A percentile compares a stretch with the other conserved stretches of the same genome.
Conservation (phyloP, 192 early-diverging fungal species). For the Haplosporangium gracile region DNA sequence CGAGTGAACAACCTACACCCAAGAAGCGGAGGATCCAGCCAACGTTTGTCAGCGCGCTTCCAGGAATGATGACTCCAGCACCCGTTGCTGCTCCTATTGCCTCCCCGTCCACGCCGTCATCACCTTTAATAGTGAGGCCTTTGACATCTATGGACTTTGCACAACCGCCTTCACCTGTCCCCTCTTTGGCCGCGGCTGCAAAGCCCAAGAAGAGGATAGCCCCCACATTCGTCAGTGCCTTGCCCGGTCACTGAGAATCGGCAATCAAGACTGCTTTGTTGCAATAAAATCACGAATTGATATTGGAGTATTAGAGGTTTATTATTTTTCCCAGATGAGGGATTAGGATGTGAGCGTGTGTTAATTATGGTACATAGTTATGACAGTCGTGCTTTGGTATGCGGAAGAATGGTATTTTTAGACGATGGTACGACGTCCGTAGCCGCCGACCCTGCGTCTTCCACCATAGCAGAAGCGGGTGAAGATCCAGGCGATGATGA, state of each 20-base stretch:
- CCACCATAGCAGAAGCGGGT: slow-evolving; percentile 22
- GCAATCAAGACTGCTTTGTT: neutral
- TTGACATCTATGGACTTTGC: slow-evolving; percentile 2
- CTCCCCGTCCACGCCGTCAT: neutral
- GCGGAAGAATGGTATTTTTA: neutral
- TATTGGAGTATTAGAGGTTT: neutral
- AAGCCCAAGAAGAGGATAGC: slow-evolving; percentile 51
- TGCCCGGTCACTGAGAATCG: slow-evolving; percentile 25
- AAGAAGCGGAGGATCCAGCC: slow-evolving; percentile 48
- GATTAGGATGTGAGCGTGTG: neutral
- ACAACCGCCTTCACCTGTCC: neutral
- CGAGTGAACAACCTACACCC: slow-evolving; percentile 23
- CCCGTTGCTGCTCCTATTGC: neutral
- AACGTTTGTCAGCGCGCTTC: slow-evolving; percentile 34
- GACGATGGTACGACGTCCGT: neutral
- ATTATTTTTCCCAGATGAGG: neutral
- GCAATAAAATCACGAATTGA: neutral
- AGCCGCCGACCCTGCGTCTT: neutral
- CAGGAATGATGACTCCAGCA: neutral
- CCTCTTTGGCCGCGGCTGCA: neutral
- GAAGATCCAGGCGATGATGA: slow-evolving; percentile 28
- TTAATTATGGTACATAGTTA: neutral
- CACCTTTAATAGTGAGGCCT: neutral
- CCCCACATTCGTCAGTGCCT: slow-evolving; percentile 48
- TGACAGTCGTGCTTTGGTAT: neutral